phyloP scores from a whole-genome alignment of 306 rosid species.

The Medicago ruthenica region DNA sequence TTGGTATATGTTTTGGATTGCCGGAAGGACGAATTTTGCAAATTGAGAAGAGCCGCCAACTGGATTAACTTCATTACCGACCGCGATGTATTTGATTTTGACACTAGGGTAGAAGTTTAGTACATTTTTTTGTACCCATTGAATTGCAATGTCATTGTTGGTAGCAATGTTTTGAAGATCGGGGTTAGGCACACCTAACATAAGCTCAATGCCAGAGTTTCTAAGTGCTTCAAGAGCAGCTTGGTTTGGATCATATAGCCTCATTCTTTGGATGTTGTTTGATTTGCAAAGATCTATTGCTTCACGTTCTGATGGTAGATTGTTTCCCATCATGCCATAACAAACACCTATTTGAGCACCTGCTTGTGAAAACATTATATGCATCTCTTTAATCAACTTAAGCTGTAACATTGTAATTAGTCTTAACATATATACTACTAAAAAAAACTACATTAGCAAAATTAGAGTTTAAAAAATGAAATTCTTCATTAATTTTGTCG shows the following conservation, averaged over 20 bases:
- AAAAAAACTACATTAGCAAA: no score
- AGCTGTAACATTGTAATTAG: no score
- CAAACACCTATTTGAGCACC: slow-evolving; percentile 69
- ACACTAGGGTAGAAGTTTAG: slow-evolving; percentile 56
- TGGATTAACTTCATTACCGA: slow-evolving; percentile 67
- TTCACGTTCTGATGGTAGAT: slow-evolving; percentile 54
- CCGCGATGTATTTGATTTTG: slow-evolving; percentile 57
- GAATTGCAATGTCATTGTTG: slow-evolving; percentile 42
- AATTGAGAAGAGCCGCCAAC: slow-evolving; percentile 47
- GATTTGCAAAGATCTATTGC: slow-evolving; percentile 55
- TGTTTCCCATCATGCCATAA: slow-evolving; percentile 66
- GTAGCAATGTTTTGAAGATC: slow-evolving; percentile 57
- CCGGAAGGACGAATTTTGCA: slow-evolving; percentile 55
- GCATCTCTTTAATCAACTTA: not conserved
- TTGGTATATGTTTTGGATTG: no score
- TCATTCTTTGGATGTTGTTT: slow-evolving; percentile 56
- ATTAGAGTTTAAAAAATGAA: no score
- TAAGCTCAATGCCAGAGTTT: slow-evolving; percentile 56
- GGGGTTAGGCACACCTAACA: slow-evolving; percentile 62
- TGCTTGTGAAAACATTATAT: slow-evolving; percentile 18
- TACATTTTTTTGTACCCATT: slow-evolving; percentile 61
- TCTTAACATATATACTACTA: no score
- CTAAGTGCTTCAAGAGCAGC: slow-evolving; percentile 57
- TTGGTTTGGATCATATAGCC: slow-evolving; percentile 64
- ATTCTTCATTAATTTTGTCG: no score